A percentile compares a stretch with the other conserved stretches of the same genome.
These are phyloP conservation scores for Apiotrichum porosum DNA, from an alignment of 1,284 basidiomycete genomes.

Conservation along the genomic window DNA sequence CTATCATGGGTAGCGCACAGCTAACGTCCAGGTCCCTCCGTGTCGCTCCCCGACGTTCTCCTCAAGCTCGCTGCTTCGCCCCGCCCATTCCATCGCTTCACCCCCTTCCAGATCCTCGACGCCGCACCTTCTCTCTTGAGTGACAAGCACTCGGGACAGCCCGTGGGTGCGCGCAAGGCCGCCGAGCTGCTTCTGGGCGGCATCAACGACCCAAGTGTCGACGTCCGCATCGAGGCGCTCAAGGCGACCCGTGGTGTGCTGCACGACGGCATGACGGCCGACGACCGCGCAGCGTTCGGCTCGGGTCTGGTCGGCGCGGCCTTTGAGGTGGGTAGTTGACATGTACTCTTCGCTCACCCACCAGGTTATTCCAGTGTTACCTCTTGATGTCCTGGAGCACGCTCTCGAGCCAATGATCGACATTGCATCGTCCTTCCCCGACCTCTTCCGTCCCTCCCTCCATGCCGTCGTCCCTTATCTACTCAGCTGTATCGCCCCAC, in stretches of 20 bases:
- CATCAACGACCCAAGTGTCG: slow-evolving; percentile 35
- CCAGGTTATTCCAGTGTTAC: slow-evolving; percentile 22
- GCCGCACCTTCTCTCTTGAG: slow-evolving; percentile 32
- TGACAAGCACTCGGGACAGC: slow-evolving; percentile 12
- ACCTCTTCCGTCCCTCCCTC: slow-evolving; percentile 60
- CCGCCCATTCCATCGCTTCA: slow-evolving; percentile 40
- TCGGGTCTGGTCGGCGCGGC: slow-evolving; percentile 23
- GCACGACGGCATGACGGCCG: slow-evolving; percentile 26
- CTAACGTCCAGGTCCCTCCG: slow-evolving; percentile 29
- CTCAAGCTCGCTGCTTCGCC: slow-evolving; percentile 31
- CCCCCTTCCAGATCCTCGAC: slow-evolving; percentile 39
- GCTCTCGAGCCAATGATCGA: slow-evolving; percentile 63
- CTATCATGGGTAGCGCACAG: neutral
- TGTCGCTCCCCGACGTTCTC: slow-evolving; percentile 30
- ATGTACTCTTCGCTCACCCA: neutral
- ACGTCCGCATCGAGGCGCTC: slow-evolving; percentile 40
- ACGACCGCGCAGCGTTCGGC: slow-evolving; percentile 30
- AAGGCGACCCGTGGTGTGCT: slow-evolving; percentile 36
- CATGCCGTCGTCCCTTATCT: slow-evolving; percentile 64
- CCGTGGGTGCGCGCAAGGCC: slow-evolving; percentile 26
- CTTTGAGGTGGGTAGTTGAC: slow-evolving; percentile 25
- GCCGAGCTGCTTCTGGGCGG: slow-evolving; percentile 35
- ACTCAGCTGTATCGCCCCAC: slow-evolving; percentile 31
- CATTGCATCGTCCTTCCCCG: slow-evolving; percentile 61
- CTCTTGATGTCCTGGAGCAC: slow-evolving; percentile 23